Conservation (phyloP, 1,139 yeast species). For the Lodderomyces parapsilosis region DNA sequence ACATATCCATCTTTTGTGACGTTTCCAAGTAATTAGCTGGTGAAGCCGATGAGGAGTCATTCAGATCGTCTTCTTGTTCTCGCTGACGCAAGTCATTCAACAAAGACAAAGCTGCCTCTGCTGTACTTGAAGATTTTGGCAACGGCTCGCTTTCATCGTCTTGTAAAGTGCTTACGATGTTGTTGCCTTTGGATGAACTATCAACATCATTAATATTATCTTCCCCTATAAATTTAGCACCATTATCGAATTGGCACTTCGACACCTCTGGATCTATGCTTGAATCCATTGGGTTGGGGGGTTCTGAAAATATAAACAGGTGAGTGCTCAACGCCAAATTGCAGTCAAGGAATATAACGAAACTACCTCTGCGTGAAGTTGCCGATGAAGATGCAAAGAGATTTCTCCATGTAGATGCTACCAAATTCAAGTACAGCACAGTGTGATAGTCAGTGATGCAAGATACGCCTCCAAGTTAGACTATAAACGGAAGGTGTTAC, state of each 20-base stretch:
- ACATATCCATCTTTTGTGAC: not conserved
- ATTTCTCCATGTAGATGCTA: too few species aligned
- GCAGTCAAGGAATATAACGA: too few species aligned
- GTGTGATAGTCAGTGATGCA: too few species aligned
- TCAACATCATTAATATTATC: not conserved
- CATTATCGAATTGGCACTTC: not conserved
- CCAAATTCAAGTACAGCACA: too few species aligned
- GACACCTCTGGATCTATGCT: constrained; percentile 15
- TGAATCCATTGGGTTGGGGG: constrained; percentile 16
- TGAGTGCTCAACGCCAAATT: too few species aligned
- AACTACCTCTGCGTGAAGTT: too few species aligned
- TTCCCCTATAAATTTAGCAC: not conserved
- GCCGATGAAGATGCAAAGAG: too few species aligned
- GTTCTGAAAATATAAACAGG: too few species aligned
- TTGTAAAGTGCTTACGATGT: not conserved
- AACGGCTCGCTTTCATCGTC: constrained; percentile 2
- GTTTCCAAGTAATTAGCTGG: not conserved
- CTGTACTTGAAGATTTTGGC: constrained; percentile 4
- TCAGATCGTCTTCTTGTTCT: not conserved
- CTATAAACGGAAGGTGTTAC: too few species aligned
- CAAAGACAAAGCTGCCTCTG: constrained; percentile 12
- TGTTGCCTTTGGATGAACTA: not conserved
- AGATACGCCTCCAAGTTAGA: too few species aligned
- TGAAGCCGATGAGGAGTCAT: not conserved
- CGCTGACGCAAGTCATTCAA: constrained; percentile 4